A percentile compares a stretch with the other conserved stretches of the same genome.
These are phyloP conservation scores for Abrus pulchellus DNA, from an alignment of 306 rosid species.

Conservation along the genomic window DNA sequence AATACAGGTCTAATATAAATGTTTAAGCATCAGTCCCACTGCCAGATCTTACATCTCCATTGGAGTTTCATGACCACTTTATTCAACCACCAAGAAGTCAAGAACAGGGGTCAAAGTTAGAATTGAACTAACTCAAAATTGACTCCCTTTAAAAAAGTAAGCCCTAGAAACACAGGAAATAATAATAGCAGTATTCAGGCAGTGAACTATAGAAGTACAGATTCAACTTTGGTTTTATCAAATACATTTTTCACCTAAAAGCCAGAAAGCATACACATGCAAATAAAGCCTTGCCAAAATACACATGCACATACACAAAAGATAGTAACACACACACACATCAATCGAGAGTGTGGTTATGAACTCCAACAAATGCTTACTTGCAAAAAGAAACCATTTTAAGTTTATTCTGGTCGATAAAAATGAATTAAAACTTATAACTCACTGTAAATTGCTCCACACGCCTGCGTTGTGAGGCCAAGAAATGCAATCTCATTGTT, in stretches of 20 bases:
- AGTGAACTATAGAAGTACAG: too few species aligned
- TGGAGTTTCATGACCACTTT: constrained; percentile 6
- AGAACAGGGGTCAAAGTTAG: not conserved
- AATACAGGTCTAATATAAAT: not conserved
- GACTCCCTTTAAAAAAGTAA: too few species aligned
- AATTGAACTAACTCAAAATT: constrained; percentile 4
- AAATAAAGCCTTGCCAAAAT: not conserved
- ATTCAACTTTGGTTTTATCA: too few species aligned
- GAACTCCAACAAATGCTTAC: constrained; percentile 12
- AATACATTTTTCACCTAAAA: too few species aligned
- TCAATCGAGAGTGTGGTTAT: constrained; percentile 25
- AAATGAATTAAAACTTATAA: constrained; percentile 29
- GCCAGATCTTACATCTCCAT: constrained; percentile 1
- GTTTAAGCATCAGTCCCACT: constrained; percentile 2
- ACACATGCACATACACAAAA: not conserved
- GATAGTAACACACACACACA: not conserved
- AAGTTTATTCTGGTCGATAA: not conserved
- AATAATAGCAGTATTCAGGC: too few species aligned
- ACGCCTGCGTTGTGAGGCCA: constrained; percentile 81
- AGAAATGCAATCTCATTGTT: constrained; percentile 80
- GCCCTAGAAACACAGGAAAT: too few species aligned
- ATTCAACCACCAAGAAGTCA: not conserved
- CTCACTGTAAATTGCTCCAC: constrained; percentile 94
- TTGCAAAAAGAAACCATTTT: constrained; percentile 2
- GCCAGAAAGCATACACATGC: too few species aligned